These are phyloP conservation scores for Penicillium mononematosum DNA, from an alignment of 495 filamentous ascomycete species.

Conservation along the genomic window DNA sequence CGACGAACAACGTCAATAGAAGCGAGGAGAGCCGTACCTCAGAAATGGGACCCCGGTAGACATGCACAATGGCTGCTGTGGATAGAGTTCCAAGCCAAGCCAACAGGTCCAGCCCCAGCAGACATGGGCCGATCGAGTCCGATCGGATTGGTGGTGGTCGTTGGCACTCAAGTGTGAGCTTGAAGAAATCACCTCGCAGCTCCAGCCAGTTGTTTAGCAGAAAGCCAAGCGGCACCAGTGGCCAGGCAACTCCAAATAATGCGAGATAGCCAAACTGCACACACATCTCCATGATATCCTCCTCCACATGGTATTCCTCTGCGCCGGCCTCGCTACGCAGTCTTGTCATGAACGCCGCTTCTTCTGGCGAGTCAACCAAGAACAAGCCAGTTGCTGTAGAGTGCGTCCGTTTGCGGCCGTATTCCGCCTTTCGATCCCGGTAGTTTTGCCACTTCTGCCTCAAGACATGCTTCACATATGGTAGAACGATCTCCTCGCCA, in stretches of 20 bases:
- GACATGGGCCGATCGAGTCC: conserved; percentile 91
- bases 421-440: conserved; percentile 19
- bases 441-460: conserved; percentile 43
- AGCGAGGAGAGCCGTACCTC: conserved; percentile 70
- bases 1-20: conserved; percentile 73
- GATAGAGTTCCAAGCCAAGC: conserved; percentile 87
- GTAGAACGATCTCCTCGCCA: conserved; percentile 80
- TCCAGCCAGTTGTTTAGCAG: conserved; percentile 95
- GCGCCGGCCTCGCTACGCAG: conserved; percentile 81
- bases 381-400: conserved; percentile 33
- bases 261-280: conserved; percentile 70
- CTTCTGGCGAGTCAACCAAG: conserved; percentile 59
- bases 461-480: conserved; percentile 68
- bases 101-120: conserved; percentile 80
- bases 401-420: conserved; percentile 21
- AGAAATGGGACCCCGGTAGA: conserved; percentile 66
- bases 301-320: conserved; percentile 73
- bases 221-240: conserved; percentile 81
- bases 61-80: conserved; percentile 77
- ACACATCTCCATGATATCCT: conserved; percentile 48
- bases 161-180: conserved; percentile 84
- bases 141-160: conserved; percentile 84
- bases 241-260: conserved; percentile 91
- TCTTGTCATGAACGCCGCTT: conserved; percentile 70
- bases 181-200: conserved; percentile 85